phyloP scores from a whole-genome alignment of 2,329 filamentous ascomycete species.

The Geosmithia flava region DNA sequence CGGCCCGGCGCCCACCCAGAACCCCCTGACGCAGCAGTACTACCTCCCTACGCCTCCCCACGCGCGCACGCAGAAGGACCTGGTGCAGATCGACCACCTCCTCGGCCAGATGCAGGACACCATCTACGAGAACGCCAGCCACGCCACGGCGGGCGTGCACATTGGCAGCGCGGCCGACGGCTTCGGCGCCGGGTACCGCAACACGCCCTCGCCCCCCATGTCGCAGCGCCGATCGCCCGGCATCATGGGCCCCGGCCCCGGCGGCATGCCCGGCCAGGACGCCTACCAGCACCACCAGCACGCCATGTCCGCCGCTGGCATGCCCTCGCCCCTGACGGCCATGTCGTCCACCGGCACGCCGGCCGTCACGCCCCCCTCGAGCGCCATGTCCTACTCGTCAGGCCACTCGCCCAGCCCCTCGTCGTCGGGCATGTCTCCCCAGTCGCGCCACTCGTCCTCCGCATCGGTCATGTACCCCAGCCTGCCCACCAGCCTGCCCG shows the following conservation, averaged over 20 bases:
- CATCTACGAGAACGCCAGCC: conserved; percentile 84
- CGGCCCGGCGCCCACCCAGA: conserved; percentile 46
- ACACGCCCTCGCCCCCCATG: conserved; percentile 39
- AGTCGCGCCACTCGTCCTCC: conserved; percentile 44
- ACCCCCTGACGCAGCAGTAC: conserved; percentile 55
- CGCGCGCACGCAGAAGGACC: conserved; percentile 82
- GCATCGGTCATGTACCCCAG: conserved; percentile 60
- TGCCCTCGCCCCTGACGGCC: conserved; percentile 47
- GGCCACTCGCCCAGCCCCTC: conserved; percentile 64
- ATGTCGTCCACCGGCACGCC: conserved; percentile 57
- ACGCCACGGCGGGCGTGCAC: conserved; percentile 68
- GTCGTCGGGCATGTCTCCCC: conserved; percentile 57
- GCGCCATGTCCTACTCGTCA: conserved; percentile 64
- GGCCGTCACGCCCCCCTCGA: conserved; percentile 64
- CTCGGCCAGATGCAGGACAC: conserved; percentile 93
- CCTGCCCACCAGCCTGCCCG: conserved; percentile 40
- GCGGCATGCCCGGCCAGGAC: conserved; percentile 12
- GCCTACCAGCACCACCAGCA: conserved; percentile 22
- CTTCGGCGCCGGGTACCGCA: conserved; percentile 37
- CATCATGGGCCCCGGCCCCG: conserved; percentile 18
- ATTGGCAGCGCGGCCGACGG: conserved; percentile 60
- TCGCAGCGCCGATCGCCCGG: conserved; percentile 21
- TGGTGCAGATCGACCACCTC: conserved; percentile 88
- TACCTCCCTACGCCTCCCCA: conserved; percentile 76
- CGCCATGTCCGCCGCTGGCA: conserved; percentile 32